These are phyloP conservation scores for Annulohypoxylon stygium DNA, from an alignment of 495 filamentous ascomycete species.

Conservation along the genomic window DNA sequence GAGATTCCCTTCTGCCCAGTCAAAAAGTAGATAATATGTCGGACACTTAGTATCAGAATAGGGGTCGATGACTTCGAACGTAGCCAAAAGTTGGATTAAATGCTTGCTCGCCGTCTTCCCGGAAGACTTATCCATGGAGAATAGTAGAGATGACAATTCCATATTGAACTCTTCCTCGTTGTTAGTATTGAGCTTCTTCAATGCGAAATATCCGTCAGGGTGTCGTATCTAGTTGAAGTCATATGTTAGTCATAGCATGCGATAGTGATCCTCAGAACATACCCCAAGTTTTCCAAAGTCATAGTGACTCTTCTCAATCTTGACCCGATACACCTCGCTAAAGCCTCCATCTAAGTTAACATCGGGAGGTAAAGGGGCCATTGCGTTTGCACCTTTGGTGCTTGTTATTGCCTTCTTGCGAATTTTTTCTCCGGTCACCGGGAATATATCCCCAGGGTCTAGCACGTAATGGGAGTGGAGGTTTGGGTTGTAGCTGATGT, in stretches of 20 bases:
- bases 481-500: background rate
- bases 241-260: background rate
- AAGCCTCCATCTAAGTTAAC: conserved; percentile 25
- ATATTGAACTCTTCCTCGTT: conserved; percentile 26
- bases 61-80: conserved; percentile 35
- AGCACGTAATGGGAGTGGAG: conserved; percentile 34
- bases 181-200: conserved; percentile 37
- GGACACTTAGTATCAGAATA: background rate
- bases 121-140: conserved; percentile 28
- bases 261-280: conserved; percentile 5
- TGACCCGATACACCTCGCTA: conserved; percentile 36
- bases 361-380: background rate
- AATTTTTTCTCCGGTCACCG: conserved; percentile 12
- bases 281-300: conserved; percentile 28
- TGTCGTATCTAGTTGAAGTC: conserved; percentile 17
- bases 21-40: conserved; percentile 41
- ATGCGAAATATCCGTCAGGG: conserved; percentile 22
- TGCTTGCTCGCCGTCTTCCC: background rate
- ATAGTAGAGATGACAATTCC: conserved; percentile 37
- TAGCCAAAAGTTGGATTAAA: conserved; percentile 32
- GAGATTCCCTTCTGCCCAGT: conserved; percentile 41
- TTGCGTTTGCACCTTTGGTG: background rate
- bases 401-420: background rate
- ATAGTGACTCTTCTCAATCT: conserved; percentile 30
- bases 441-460: conserved; percentile 24